Evolutionary conservation across 1,139 yeast species (phyloP), one percentile per base, ranked within the genome.

Genomic region (Wickerhamiella infanticola): DNA sequence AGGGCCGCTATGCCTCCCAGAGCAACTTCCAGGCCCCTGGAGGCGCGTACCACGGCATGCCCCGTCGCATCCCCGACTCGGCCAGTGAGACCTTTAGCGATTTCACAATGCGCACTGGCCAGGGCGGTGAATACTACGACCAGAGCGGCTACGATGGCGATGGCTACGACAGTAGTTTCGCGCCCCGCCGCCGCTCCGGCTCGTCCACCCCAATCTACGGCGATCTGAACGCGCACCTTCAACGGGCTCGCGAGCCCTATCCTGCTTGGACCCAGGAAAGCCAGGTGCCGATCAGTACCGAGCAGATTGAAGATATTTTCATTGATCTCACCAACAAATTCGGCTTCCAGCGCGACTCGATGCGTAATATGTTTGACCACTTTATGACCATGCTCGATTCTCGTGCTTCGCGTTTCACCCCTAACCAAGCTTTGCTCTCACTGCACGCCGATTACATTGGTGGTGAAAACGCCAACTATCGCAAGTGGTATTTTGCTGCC

Each of bases 371-470:
- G 84, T 90, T 79, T 66, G 98, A 93, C 63, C 93, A 85, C 65
- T 80, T 90, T 64, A 82, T 93, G 96, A 77, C 84, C 29, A 72
- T 88, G 57, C 73, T 93, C 60, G 98, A 93, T 62, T 90, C 98
- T 7, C 78, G 97, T 63, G 76, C 97, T 8, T 85, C 96, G 45
- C 81, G 98, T 67, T 85, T 88, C 95, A 79, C 96, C 23, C 96
- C 98, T 26, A 82, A 85, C 51, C 95, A 85, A 64, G 98, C 98
- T 26, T 70, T 93, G 56, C 72, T 86, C 51, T 79, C 94, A 44
- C 73, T 93, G 55, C 99, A 93, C 62, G 94, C 97, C 40, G 98
- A 93, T 63, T 93, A 90, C 68, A 88, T 90, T 58, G 97, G 97
- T 40, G 97, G 97, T 45, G 82, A 81, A 53, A 76, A 85, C 51